Evolutionary conservation across 306 rosid species (phyloP).

Genomic region (peach (Prunus persica)): DNA sequence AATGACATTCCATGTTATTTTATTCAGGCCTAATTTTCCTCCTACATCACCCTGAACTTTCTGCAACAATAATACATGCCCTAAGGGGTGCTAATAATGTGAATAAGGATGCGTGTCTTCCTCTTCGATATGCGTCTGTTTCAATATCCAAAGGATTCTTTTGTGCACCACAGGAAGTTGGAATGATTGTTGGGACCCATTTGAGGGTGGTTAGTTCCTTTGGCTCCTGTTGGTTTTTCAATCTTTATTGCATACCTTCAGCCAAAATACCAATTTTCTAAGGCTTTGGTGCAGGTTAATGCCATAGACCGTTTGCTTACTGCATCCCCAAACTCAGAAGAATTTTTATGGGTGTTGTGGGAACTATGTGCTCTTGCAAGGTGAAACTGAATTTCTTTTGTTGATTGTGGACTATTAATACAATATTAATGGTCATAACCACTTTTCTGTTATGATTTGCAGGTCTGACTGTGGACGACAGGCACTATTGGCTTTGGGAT

Average conservation of each 20-base stretch:
- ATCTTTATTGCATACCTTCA: slow-evolving; percentile 4
- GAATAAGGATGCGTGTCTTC: slow-evolving; percentile 71
- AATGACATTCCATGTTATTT: slow-evolving; percentile 28
- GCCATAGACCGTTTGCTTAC: slow-evolving; percentile 85
- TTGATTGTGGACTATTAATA: slow-evolving; percentile 3
- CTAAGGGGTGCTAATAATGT: slow-evolving; percentile 60
- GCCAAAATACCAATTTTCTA: slow-evolving; percentile 23
- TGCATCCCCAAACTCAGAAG: slow-evolving; percentile 69
- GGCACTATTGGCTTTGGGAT: slow-evolving; percentile 73
- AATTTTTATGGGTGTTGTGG: slow-evolving; percentile 95
- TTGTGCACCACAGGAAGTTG: slow-evolving; percentile 75
- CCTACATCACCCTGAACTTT: slow-evolving; percentile 80
- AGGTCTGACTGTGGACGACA: slow-evolving; percentile 96
- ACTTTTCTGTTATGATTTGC: slow-evolving; percentile 34
- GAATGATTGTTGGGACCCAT: slow-evolving; percentile 70
- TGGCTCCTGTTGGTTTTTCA: not conserved
- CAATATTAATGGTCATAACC: slow-evolving; percentile 18
- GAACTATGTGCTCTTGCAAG: slow-evolving; percentile 83
- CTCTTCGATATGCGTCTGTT: slow-evolving; percentile 88
- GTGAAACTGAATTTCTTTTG: slow-evolving; percentile 35
- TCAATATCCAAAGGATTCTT: slow-evolving; percentile 85
- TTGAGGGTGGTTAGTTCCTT: slow-evolving; percentile 79
- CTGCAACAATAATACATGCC: slow-evolving; percentile 67
- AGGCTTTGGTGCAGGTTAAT: slow-evolving; percentile 56
- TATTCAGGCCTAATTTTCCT: slow-evolving; percentile 81